Base-by-base conservation (phyloP, 768 basidiomycete species). In the Xanthoconium purpureum region DNA sequence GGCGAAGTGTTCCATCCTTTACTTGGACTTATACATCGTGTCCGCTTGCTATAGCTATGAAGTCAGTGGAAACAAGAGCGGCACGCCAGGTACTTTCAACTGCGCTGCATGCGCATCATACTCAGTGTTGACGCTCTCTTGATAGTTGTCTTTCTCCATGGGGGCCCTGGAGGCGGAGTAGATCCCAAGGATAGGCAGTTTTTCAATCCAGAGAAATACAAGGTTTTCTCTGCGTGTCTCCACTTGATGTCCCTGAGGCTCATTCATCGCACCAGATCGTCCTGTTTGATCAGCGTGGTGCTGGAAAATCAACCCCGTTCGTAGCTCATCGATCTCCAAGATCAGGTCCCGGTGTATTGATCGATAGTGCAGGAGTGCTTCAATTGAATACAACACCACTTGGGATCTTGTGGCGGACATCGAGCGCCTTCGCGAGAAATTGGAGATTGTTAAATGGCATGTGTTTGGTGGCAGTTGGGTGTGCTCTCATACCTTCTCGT, bases 401-500 rank as follows among this genome's bases (percentile, higher is more conserved):
- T 94, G 91, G 91, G 88, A 93, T 66, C 84, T 96, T 40, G 92
- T 98, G 28, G 88, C 83, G 60, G 95, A 98, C 66, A 84, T 94
- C 11, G 95, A 98, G 69, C 87, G 77, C 64, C 74, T 96, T 28
- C 81, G 95, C 54, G 77, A 87, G 66, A 81, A 88, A 55, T 80
- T 98, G 15, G 74, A 74, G 40, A 80, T 98, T 54, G 85, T 91
- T 18, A 91, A 84, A 66, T 97, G 94, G 94, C 86, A 95, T 54
- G 91, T 97, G 29, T 97, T 98, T 67, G 95, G 95, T 30, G 94
- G 94, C 10, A 91, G 88, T 47, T 96, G 94, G 94, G 89, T 88
- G 61, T 48, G 76, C 68, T n/a, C 48, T 56, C 28, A n/a, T 6
- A 6, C n/a, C 20, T 46, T 37, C 40, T 20, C 24, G 18, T 47